Evolutionary conservation across 2,329 filamentous ascomycete genomes (phyloP), one percentile per base, ranked within the genome.

Genomic region (Fusarium chuoi): DNA sequence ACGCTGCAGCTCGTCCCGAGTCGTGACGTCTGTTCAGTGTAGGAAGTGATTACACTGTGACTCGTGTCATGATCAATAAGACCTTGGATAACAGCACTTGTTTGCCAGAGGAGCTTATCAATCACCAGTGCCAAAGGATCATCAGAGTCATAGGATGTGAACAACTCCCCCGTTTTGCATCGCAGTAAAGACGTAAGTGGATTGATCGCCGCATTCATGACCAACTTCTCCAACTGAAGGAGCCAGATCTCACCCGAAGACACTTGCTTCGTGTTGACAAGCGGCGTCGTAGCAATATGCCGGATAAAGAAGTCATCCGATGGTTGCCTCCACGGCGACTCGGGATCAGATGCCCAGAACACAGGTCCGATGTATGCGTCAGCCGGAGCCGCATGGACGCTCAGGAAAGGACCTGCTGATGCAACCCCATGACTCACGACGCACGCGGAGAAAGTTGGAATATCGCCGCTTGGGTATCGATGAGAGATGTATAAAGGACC

Each of bases 311-410:
- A 54, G n/a, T 58, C 45, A 26, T 58, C 52, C 18, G 26, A 30
- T 12, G 51, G 36, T 5, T 38, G 42, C 30, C 33, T 45, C 12
- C 8, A 4, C 2, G 49, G 49, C 3, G 18, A 15, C 22, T 36
- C 13, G 8, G 30, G 33, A n/a, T 33, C 14, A 20, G 55, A 64
- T 9, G 30, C 24, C 59, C 51, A 58, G 10, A 28, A 51, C 7
- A 67, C 64, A 20, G 60, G 61, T 2, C 64, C 64, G 17, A 67
- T 58, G 15, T 36, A 67, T 28, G 52, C 51, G n/a, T 67, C 64
- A 20, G 60, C 64, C 0, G 39, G 60, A 52, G 45, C 60, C 14
- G 64, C 45, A 44, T 65, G 60, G 17, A 67, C 28, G 33, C 64
- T 67, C 18, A 64, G 12, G 18, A 67, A 67, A 7, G 64, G 60